Evolutionary conservation across 2,329 filamentous ascomycete genomes (phyloP), one percentile per base, ranked within the genome.

Genomic region (Kalmusia sp.): DNA sequence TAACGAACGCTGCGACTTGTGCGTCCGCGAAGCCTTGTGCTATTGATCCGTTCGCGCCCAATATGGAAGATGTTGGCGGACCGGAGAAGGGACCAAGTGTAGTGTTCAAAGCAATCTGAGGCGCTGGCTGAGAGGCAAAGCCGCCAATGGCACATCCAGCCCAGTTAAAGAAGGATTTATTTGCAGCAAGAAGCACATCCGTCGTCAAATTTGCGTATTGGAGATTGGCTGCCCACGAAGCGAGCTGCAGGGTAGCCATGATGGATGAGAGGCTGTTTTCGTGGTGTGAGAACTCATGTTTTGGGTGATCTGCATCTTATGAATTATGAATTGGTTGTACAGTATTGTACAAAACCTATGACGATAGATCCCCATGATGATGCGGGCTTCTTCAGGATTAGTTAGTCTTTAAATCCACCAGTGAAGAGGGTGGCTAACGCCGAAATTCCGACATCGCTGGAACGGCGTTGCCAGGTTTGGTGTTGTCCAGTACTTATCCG

Each of bases 101-200:
- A 2, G 64, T 63, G 38, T 67, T 63, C 9, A 52, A 50, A 1
- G 77, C 74, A 54, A 73, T 78, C 2, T 57, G 59, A 17, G 77
- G 76, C 2, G 80, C 77, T n/a, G 74, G 69, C 55, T 83, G 80
- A 7, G 70, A 69, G 52, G 76, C 78, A 30, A 49, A 61, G 3
- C 82, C 82, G 4, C 79, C 80, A 17, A 84, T 77, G 22, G 80
- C 76, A 58, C 81, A 84, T 33, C 82, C 82, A 6, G 76, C 75
- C 76, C 79, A 83, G 70, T 84, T 84, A 69, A 83, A 82, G 45
- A 84, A 75, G 34, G 77, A 80, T 17, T 77, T 76, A 8, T 76
- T 69, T 0, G 81, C 80, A 6, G 79, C 76, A 14, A 75, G 61
- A 46, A 75, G 67, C 15, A 82, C 79, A 7, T 72, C 59, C 1